Conservation (phyloP, 176 grass and related monocot genomes). For the Hyparrhenia diplandra region DNA sequence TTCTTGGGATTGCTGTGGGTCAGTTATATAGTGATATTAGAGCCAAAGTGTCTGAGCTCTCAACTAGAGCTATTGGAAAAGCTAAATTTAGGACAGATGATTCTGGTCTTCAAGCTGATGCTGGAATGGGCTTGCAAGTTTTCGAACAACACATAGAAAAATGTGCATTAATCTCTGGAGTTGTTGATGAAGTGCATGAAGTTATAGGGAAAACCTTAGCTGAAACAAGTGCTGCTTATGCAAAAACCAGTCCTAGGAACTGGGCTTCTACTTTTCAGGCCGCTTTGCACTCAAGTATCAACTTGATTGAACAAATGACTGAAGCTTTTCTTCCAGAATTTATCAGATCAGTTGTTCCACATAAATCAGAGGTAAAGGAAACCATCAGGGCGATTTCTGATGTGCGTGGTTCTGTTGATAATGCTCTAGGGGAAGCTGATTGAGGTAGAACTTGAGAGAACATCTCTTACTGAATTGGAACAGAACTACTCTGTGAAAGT, state of each 20-base stretch:
- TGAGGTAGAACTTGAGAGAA: constrained; percentile 84
- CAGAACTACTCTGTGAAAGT: constrained; percentile 81
- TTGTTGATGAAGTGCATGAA: constrained; percentile 77
- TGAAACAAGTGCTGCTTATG: constrained; percentile 31
- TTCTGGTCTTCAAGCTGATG: constrained; percentile 45
- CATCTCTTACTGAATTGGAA: constrained; percentile 77
- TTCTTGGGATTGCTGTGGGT: constrained; percentile 62
- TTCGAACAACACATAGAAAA: constrained; percentile 94
- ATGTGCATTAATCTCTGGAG: constrained; percentile 66
- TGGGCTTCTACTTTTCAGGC: constrained; percentile 77
- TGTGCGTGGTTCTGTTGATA: constrained; percentile 77
- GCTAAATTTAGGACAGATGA: constrained; percentile 37
- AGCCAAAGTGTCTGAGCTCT: constrained; percentile 58
- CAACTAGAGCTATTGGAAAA: constrained; percentile 47
- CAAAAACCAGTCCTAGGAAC: constrained; percentile 30
- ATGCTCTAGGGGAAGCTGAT: constrained; percentile 69
- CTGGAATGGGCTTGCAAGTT: constrained; percentile 39
- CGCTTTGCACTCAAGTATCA: constrained; percentile 49
- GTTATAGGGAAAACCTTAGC: constrained; percentile 50
- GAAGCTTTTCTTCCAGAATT: constrained; percentile 82
- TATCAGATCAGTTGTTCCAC: constrained; percentile 64
- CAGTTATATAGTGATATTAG: constrained; percentile 61
- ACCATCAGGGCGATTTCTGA: constrained; percentile 71
- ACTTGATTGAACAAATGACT: constrained; percentile 88
- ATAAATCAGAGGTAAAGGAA: constrained; percentile 85